Evolutionary conservation across 805 yeast species (phyloP).

Genomic region (Teunomyces aglyptinius): DNA sequence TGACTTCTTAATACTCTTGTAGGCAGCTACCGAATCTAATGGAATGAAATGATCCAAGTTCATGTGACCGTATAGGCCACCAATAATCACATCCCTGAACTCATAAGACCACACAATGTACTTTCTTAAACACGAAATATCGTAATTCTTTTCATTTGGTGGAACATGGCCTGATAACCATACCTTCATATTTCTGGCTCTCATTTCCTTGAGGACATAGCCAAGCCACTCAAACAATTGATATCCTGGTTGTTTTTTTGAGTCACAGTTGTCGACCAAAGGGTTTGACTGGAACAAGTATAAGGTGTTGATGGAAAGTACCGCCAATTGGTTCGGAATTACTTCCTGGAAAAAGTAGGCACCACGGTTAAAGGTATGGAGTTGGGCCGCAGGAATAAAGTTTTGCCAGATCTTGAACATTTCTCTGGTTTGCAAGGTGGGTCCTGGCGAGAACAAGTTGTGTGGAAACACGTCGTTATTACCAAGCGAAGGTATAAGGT

Average conservation of each 20-base stretch:
- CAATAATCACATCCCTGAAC: slow-evolving; percentile 78
- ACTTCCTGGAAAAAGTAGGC: slow-evolving; percentile 75
- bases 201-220: slow-evolving; percentile 64
- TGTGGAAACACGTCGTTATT: slow-evolving; percentile 91
- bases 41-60: slow-evolving; percentile 84
- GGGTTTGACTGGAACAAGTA: slow-evolving; percentile 78
- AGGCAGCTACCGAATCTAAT: slow-evolving; percentile 66
- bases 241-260: slow-evolving; percentile 75
- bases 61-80: slow-evolving; percentile 88
- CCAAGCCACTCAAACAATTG: slow-evolving; percentile 77
- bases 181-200: slow-evolving; percentile 74
- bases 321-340: slow-evolving; percentile 76
- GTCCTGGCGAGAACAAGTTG: slow-evolving; percentile 81
- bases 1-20: slow-evolving; percentile 43
- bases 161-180: slow-evolving; percentile 92
- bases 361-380: slow-evolving; percentile 70
- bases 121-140: slow-evolving; percentile 68
- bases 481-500: slow-evolving; percentile 71
- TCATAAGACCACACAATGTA: slow-evolving; percentile 80
- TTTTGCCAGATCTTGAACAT: slow-evolving; percentile 69
- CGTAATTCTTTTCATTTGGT: slow-evolving; percentile 76
- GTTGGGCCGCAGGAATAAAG: slow-evolving; percentile 74
- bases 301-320: slow-evolving; percentile 73
- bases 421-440: slow-evolving; percentile 83
- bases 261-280: slow-evolving; percentile 75